These are phyloP conservation scores for Xylogone sp. DNA, from an alignment of 2,329 filamentous ascomycete genomes.

Conservation along the genomic window DNA sequence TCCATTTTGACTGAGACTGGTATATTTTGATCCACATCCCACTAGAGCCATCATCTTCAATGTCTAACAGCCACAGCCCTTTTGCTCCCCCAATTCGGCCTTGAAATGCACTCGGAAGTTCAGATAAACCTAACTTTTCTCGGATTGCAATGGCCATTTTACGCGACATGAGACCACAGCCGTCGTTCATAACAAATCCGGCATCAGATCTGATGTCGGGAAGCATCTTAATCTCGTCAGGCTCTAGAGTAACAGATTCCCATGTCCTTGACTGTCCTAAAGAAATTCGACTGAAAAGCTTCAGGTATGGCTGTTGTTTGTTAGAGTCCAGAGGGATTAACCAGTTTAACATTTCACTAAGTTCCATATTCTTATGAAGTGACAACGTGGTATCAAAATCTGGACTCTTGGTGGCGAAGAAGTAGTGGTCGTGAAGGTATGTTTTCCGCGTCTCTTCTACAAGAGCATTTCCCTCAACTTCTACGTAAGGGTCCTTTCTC, in stretches of 20 bases:
- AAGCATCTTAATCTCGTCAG: constrained; percentile 37
- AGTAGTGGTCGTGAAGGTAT: constrained; percentile 24
- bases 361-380: constrained; percentile 24
- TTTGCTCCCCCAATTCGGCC: constrained; percentile 70
- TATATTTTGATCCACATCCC: constrained; percentile 63
- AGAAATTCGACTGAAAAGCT: constrained; percentile 55
- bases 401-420: constrained; percentile 51
- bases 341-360: constrained; percentile 46
- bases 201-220: constrained; percentile 17
- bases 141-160: constrained; percentile 52
- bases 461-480: constrained; percentile 30
- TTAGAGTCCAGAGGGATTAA: constrained; percentile 45
- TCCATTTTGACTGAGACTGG: constrained; percentile 67
- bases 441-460: constrained; percentile 28
- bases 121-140: constrained; percentile 42
- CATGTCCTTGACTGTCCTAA: constrained; percentile 50
- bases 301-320: constrained; percentile 42
- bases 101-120: constrained; percentile 64
- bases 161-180: constrained; percentile 62
- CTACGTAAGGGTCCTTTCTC: constrained; percentile 8
- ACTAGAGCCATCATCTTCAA: constrained; percentile 36
- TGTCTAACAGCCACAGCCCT: constrained; percentile 68
- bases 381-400: constrained; percentile 5
- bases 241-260: constrained; percentile 42
- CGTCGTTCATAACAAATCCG: constrained; percentile 57